A percentile compares a stretch with the other conserved stretches of the same genome.
Evolutionary conservation across 306 rosid species (phyloP).

Genomic region (Dalbergia cultrata): DNA sequence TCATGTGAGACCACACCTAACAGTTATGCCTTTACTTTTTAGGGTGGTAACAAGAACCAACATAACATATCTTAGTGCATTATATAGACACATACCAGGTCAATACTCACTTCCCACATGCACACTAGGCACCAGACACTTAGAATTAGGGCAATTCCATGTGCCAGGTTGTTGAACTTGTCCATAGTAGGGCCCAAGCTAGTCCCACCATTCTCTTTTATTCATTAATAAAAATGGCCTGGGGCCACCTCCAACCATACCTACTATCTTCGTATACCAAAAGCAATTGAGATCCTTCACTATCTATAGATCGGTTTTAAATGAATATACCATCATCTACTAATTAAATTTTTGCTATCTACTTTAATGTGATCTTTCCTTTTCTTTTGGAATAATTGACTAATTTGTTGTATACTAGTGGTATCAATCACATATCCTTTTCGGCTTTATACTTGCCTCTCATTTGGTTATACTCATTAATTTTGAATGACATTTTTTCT

Average conservation of each 20-base stretch:
- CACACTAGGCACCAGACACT: slow-evolving; percentile 3
- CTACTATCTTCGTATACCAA: not conserved
- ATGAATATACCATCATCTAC: slow-evolving; percentile 15
- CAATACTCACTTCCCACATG: not conserved
- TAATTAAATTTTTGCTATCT: not conserved
- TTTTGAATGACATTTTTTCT: not conserved
- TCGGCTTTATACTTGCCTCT: not conserved
- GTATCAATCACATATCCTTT: not conserved
- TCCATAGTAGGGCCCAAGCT: not conserved
- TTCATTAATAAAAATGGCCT: not conserved
- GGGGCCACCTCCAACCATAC: not conserved
- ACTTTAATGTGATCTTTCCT: not conserved
- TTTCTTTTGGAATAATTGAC: not conserved
- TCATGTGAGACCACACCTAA: not conserved
- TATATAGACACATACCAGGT: not conserved
- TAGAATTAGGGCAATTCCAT: slow-evolving; percentile 14
- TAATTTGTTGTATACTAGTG: too few species aligned
- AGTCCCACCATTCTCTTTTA: slow-evolving; percentile 19
- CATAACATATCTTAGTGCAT: not conserved
- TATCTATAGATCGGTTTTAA: not conserved
- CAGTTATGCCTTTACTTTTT: not conserved
- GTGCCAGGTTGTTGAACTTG: slow-evolving; percentile 31
- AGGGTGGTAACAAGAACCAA: not conserved
- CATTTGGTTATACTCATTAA: not conserved
- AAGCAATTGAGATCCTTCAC: not conserved